Evolutionary conservation across 352 stramenopile species (phyloP), one percentile per base, ranked within the genome.

Genomic region (Pythium myriotylum): DNA sequence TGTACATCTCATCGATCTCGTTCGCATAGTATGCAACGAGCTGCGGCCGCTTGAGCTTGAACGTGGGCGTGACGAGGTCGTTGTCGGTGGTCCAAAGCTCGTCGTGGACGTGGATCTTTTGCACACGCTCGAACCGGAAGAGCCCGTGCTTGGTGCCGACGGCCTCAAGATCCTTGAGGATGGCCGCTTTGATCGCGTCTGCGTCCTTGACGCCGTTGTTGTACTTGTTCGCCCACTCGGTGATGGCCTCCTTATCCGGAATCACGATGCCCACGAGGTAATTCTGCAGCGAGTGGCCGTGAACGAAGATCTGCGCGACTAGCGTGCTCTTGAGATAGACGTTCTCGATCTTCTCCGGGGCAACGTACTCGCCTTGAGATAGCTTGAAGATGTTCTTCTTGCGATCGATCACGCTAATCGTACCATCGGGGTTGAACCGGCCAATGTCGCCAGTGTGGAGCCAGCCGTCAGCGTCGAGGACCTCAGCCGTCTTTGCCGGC

Each of bases 361-460:
- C 94, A 12, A 98, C 82, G 72, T 98, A 98, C 74, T 98, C 95
- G 40, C 67, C 29, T 10, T 96, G 81, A 7, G 84, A 72, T 10
- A 95, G 74, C 72, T 96, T 96, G 78, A 96, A 96, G 10, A 35
- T 92, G 77, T 96, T 96, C 70, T 96, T 94, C 77, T 91, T 92
- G 43, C 83, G 77, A 61, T 92, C 85, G 26, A 92, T 82, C 56
- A 98, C 94, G 51, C 81, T 84, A 32, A 98, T 66, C 52, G 79
- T 92, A 32, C 89, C 90, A 59, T 97, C 79, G 6, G 84, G 78
- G 67, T 98, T 98, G 70, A 98, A 96, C 5, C 29, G 29, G 20
- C 92, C 96, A 42, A 98, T 85, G 63, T 98, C 96, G 39, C 96
- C 96, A 1, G 94, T 98, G 70, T 98, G 91, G 65, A 99, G 97